Conservation (phyloP, 1,139 yeast genomes). For the Hemisphaericaspora subhashii region DNA sequence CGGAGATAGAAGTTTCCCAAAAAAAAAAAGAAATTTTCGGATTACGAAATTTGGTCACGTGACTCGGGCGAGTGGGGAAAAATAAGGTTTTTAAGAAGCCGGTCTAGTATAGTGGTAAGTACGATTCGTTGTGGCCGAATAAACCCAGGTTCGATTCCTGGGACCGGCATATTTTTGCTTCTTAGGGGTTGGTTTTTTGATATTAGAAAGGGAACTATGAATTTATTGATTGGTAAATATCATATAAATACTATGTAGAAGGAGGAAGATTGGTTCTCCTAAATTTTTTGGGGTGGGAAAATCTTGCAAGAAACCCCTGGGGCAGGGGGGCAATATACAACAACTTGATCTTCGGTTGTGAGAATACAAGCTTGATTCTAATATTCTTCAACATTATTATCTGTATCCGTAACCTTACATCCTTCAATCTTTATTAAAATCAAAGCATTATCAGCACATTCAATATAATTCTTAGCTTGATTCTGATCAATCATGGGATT, state of each 20-base stretch:
- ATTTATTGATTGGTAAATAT: too few species aligned
- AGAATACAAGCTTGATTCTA: constrained; percentile 11
- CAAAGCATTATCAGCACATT: constrained; percentile 61
- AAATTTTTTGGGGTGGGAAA: too few species aligned
- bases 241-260: too few species aligned
- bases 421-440: constrained; percentile 61
- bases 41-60: background rate
- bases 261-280: too few species aligned
- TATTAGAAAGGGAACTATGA: too few species aligned
- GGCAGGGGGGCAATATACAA: too few species aligned
- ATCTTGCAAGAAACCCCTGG: too few species aligned
- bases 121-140: constrained; percentile 16
- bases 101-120: constrained; percentile 15
- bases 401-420: constrained; percentile 81
- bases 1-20: too few species aligned
- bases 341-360: too few species aligned
- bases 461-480: constrained; percentile 53
- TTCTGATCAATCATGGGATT: constrained; percentile 68
- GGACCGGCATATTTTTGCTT: constrained; percentile 10
- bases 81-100: constrained; percentile 5
- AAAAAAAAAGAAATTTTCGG: background rate
- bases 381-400: constrained; percentile 60
- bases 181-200: background rate
- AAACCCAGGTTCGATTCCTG: constrained; percentile 16
- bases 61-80: background rate